Evolutionary conservation across 2,329 filamentous ascomycete species (phyloP).

Genomic region (Colletotrichum sp.): DNA sequence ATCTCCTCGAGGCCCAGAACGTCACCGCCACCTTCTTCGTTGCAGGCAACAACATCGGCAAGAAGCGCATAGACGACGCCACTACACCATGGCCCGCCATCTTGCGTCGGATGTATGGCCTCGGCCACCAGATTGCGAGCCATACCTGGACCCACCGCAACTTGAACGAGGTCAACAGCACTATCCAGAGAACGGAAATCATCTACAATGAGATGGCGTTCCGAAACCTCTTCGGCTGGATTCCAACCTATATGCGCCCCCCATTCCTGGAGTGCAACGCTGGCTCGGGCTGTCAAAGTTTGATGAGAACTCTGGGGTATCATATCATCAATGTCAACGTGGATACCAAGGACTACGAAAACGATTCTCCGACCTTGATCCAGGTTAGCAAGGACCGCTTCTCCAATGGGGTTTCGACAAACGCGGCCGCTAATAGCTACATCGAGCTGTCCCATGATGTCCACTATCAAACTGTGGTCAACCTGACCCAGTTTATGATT

Average conservation of each 20-base stretch:
- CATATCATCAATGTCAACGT: conserved; percentile 61
- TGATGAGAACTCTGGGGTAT: conserved; percentile 49
- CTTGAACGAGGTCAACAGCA: conserved; percentile 26
- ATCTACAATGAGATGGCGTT: conserved; percentile 34
- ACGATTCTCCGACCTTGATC: conserved; percentile 49
- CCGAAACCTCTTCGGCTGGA: conserved; percentile 43
- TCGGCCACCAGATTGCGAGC: conserved; percentile 50
- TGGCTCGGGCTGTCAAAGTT: conserved; percentile 14
- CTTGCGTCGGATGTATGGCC: conserved; percentile 42
- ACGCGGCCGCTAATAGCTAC: conserved; percentile 36
- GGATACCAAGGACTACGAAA: conserved; percentile 67
- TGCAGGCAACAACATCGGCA: conserved; percentile 44
- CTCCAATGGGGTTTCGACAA: conserved; percentile 32
- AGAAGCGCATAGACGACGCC: conserved; percentile 43
- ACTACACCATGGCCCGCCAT: conserved; percentile 36
- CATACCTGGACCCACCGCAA: conserved; percentile 43
- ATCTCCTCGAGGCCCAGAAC: conserved; percentile 34
- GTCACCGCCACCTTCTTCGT: conserved; percentile 47
- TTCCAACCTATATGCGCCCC: conserved; percentile 48
- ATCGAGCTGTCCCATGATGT: conserved; percentile 49
- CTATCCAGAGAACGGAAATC: conserved; percentile 28
- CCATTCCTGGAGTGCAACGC: conserved; percentile 35
- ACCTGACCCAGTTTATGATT: conserved; percentile 45
- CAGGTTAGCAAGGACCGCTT: conserved; percentile 49
- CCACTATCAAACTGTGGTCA: conserved; percentile 35